Base-by-base conservation (phyloP, 306 rosid species). In the Quercus berberidifolia region DNA sequence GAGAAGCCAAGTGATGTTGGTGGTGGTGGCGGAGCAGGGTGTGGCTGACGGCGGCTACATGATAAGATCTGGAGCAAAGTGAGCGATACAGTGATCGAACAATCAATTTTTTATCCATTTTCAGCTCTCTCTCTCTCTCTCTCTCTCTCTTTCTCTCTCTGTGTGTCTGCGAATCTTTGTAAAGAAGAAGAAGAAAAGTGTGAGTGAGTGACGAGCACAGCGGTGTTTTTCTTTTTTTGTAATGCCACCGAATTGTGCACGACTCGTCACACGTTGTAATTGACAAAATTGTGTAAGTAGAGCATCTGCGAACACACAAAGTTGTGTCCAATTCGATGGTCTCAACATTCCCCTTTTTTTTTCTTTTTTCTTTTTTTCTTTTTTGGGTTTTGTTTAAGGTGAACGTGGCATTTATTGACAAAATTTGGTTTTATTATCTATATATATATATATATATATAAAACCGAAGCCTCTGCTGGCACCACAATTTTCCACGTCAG, bases 61-160 rank as follows among this genome's bases (percentile, higher is more conserved):
- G 69, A 19, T 68, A 74, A 78, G 99, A 93, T 93, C 91, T 82
- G 91, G 78, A 85, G 80, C 81, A 73, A 43, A 90, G 52, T 30
- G 96, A 90, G 43, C 96, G 93, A 85, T 60, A 83, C 0, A 93
- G 58, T 71, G 98, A 86, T 87, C 98, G 79, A 5, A 93, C 70
- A 74, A 85, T 86, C 76, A 67, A 30, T 86, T 79, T 81, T 88
- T 86, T 93, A 86, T 89, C 92, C 93, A 85, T 86, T 67, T 41
- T 49, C 15, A 41, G 65, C 69, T 59, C 77, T 49, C 57, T 67
- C 33, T 35, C 67, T 69, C n/a, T 23, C 38, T 5, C 6, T 1
- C 33, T 35, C 52, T 59, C 69, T 59, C 77, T 55, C 57, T 67
- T 25, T 51, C 72, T 69, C n/a, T n/a, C n/a, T n/a, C n/a, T n/a